These are phyloP conservation scores for Sclerotinia minor DNA, from an alignment of 2,329 filamentous ascomycete genomes.

Conservation along the genomic window DNA sequence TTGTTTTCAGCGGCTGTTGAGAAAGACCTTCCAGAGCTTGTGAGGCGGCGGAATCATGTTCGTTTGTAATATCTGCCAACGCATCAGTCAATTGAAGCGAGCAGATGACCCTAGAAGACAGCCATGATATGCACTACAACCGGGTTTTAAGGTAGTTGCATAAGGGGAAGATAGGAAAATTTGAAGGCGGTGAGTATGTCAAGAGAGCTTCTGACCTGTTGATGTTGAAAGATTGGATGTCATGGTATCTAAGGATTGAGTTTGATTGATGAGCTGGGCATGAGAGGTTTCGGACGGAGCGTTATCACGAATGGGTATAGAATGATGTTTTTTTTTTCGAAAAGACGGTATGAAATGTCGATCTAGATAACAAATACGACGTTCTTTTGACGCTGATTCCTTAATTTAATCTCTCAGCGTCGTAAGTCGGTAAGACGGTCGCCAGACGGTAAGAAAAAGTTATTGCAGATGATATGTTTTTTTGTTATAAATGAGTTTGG, in stretches of 20 bases:
- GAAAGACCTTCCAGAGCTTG: constrained; percentile 25
- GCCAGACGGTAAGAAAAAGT: neutral
- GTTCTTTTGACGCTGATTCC: neutral
- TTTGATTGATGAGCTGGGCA: constrained; percentile 20
- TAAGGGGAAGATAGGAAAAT: constrained; percentile 21
- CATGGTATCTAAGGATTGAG: constrained; percentile 21
- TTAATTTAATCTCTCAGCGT: neutral
- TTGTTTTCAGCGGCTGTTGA: constrained; percentile 31
- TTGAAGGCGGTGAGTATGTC: constrained; percentile 27
- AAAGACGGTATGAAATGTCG: constrained; percentile 21
- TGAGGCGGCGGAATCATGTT: constrained; percentile 35
- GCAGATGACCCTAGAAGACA: constrained; percentile 32
- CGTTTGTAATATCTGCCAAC: constrained; percentile 38
- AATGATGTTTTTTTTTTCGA: neutral
- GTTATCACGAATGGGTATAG: constrained; percentile 25
- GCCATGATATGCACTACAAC: constrained; percentile 34
- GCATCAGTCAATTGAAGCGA: constrained; percentile 35
- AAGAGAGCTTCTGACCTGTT: constrained; percentile 30
- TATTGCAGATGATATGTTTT: constrained; percentile 16
- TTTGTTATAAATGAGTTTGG: neutral
- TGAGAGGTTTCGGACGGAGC: constrained; percentile 22
- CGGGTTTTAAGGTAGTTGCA: constrained; percentile 29
- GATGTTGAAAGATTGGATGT: constrained; percentile 21
- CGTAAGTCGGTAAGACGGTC: neutral
- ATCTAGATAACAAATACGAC: constrained; percentile 15